Evolutionary conservation across 2,329 filamentous ascomycete species (phyloP), one percentile per base, ranked within the genome.

Genomic region (Didymella pinodella): DNA sequence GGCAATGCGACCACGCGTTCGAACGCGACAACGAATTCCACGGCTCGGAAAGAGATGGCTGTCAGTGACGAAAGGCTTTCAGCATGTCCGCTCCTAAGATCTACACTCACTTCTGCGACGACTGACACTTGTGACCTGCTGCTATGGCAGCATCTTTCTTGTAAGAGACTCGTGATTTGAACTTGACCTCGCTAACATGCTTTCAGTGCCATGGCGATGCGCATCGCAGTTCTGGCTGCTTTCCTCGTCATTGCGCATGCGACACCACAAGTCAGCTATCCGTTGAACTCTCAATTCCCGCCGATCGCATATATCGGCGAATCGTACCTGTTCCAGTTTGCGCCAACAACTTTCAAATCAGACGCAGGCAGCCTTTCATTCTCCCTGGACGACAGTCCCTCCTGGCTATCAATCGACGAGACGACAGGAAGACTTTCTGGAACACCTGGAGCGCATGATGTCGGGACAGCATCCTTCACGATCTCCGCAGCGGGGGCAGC

Each of bases 281-380:
- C 92, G 0, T 83, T 96, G 75, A 96, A 95, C 77, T 88, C 91
- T 2, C 93, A 97, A 75, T 84, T 96, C 0, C 92, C 92, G 31
- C 89, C 90, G 3, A 89, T 93, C 52, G 92, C 91, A 20, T 85
- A 90, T 64, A 81, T 90, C 59, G 85, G 84, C 40, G 73, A 88
- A 67, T 81, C 83, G 2, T 95, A 92, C 76, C 85, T 82, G 10
- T 92, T 93, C 70, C 81, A 85, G 29, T 90, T 96, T 69, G 89
- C 90, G 10, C 77, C 82, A 16, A 87, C 88, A 38, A 96, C 92
- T 0, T 96, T 96, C 77, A 81, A 82, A 14, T 89, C 90, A 16
- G 76, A 79, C 41, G 78, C 79, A 32, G 71, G 74, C 11, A 71
- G 80, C 41, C 83, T 93, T 49, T 84, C 84, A 6, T 96, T 96